phyloP scores from a whole-genome alignment of 1,284 basidiomycete species.

The Moniliophthora roreri region DNA sequence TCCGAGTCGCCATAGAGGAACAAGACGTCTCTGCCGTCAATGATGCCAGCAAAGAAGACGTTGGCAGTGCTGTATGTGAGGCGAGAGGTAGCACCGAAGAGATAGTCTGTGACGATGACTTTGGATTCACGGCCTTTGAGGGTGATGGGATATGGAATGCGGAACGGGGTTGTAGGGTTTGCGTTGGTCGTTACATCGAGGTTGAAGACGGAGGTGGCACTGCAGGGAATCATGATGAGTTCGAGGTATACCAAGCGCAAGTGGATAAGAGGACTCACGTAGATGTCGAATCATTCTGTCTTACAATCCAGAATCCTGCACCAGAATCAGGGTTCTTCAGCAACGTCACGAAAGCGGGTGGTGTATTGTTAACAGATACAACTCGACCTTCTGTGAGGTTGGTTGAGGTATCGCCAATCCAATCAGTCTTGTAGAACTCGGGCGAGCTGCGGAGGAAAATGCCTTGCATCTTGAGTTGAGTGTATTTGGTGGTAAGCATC shows the following conservation, averaged over 20 bases:
- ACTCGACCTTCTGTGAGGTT: conserved; percentile 41
- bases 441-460: conserved; percentile 75
- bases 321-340: conserved; percentile 65
- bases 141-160: conserved; percentile 58
- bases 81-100: conserved; percentile 54
- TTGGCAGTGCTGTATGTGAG: conserved; percentile 67
- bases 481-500: conserved; percentile 67
- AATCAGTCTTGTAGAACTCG: conserved; percentile 75
- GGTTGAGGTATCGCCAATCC: conserved; percentile 61
- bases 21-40: conserved; percentile 66
- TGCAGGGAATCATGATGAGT: too few relatives aligned
- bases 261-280: conserved; percentile 42
- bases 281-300: conserved; percentile 67
- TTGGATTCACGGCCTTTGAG: conserved; percentile 71
- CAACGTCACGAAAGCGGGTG: conserved; percentile 58
- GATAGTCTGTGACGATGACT: conserved; percentile 65
- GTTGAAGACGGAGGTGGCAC: conserved; percentile 52
- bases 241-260: background rate
- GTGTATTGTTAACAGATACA: conserved; percentile 31
- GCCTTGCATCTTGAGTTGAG: conserved; percentile 74
- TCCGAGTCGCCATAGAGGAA: conserved; percentile 62
- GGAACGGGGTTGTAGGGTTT: conserved; percentile 36
- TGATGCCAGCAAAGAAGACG: conserved; percentile 64
- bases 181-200: conserved; percentile 53
- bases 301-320: conserved; percentile 67